These are phyloP conservation scores for Xylariaceae sp. DNA, from an alignment of 2,329 filamentous ascomycete genomes.

Conservation along the genomic window DNA sequence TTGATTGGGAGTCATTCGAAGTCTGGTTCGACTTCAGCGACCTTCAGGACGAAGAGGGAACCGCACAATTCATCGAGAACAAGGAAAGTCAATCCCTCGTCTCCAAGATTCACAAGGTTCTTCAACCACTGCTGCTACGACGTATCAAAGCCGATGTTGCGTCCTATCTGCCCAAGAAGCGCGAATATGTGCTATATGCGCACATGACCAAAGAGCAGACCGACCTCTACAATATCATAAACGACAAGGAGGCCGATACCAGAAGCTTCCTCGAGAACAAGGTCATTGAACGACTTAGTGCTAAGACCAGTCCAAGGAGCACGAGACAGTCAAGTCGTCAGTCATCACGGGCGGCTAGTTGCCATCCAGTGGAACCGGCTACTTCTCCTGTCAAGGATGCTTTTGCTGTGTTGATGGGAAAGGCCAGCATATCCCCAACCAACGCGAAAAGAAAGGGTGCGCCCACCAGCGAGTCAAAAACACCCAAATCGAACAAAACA, in stretches of 20 bases:
- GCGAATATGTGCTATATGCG: slow-evolving; percentile 92
- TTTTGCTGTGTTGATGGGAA: slow-evolving; percentile 51
- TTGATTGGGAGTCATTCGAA: slow-evolving; percentile 87
- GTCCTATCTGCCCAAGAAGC: slow-evolving; percentile 84
- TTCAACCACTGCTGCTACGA: slow-evolving; percentile 85
- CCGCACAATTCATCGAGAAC: slow-evolving; percentile 73
- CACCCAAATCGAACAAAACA: slow-evolving; percentile 66
- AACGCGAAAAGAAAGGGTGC: slow-evolving; percentile 36
- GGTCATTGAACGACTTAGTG: slow-evolving; percentile 58
- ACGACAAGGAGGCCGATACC: slow-evolving; percentile 52
- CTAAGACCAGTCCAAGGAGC: slow-evolving; percentile 41
- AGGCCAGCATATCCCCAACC: slow-evolving; percentile 22
- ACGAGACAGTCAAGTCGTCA: slow-evolving; percentile 33
- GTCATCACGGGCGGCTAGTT: slow-evolving; percentile 39
- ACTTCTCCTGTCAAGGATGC: slow-evolving; percentile 38
- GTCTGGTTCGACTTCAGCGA: slow-evolving; percentile 97
- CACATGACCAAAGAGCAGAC: slow-evolving; percentile 88
- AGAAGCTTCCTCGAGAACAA: slow-evolving; percentile 80
- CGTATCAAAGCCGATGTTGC: slow-evolving; percentile 93
- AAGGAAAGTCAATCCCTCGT: slow-evolving; percentile 72
- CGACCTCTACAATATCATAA: slow-evolving; percentile 71
- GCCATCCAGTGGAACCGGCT: slow-evolving; percentile 19
- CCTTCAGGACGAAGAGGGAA: slow-evolving; percentile 73
- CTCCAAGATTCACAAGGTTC: slow-evolving; percentile 83
- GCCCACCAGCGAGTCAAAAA: slow-evolving; percentile 31